These are phyloP conservation scores for Lobosporangium transversale DNA, from an alignment of 192 early-diverging fungal genomes.

Conservation along the genomic window DNA sequence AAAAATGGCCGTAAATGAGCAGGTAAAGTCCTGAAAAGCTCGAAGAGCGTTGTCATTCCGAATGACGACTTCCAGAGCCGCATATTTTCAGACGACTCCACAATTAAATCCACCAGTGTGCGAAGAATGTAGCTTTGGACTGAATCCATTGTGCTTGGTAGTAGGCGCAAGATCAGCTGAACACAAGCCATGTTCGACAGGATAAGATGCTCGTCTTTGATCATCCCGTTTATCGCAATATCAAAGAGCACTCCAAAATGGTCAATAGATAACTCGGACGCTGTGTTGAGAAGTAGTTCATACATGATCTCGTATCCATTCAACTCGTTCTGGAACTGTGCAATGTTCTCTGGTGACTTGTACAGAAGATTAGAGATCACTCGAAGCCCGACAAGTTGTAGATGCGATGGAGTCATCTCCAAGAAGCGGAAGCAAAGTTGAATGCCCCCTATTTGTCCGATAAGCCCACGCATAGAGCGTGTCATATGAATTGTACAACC, in stretches of 20 bases:
- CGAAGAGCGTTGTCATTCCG: constrained; percentile 45
- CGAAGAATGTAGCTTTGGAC: constrained; percentile 53
- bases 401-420: constrained; percentile 44
- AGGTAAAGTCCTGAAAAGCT: constrained; percentile 45
- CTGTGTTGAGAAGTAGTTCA: constrained; percentile 28
- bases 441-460: constrained; percentile 47
- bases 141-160: constrained; percentile 28
- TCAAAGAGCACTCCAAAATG: constrained; percentile 55
- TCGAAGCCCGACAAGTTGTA: constrained; percentile 52
- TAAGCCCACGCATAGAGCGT: constrained; percentile 42
- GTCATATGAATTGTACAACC: constrained; percentile 53
- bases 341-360: constrained; percentile 53
- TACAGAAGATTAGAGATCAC: constrained; percentile 55
- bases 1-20: constrained; percentile 48
- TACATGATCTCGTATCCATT: constrained; percentile 51
- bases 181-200: constrained; percentile 47
- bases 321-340: constrained; percentile 48
- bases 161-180: constrained; percentile 40
- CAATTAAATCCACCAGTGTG: constrained; percentile 50
- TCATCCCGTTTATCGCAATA: constrained; percentile 54
- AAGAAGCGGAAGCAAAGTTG: constrained; percentile 53
- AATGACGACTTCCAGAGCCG: constrained; percentile 39
- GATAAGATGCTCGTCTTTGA: constrained; percentile 53
- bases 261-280: constrained; percentile 32
- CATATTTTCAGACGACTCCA: constrained; percentile 53